Evolutionary conservation across 2,329 filamentous ascomycete genomes (phyloP), one percentile per base, ranked within the genome.

Genomic region (Botrytis aclada): DNA sequence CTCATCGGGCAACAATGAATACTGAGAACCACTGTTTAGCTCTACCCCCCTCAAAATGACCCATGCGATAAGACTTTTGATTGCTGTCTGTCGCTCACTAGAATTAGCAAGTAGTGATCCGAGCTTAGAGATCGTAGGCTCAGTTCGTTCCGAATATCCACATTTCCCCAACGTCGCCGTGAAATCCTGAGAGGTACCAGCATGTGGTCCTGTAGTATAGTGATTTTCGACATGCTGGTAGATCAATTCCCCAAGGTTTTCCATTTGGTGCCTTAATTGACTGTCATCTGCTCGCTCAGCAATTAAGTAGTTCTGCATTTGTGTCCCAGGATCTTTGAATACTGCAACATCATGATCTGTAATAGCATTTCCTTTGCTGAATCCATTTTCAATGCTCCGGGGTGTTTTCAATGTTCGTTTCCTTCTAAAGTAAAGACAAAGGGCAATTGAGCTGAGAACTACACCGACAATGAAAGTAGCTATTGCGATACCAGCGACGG

Each of bases 191-290:
- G 29, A 54, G 5, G 14, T 56, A 39, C 72, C 69, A 25, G 39
- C 29, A 32, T 47, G 61, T 18, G 43, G 6, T 18, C 41, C 6
- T 0, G 75, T 65, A 70, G 83, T 81, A 70, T 84, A 85, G 66
- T 84, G 76, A 69, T 51, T 81, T 71, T 84, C 81, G 60, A 84
- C 81, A 73, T 85, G 84, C 54, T 82, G 80, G 43, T 81, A 78
- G 18, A 85, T 80, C 6, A 84, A 79, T 14, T 80, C 77, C 1
- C 77, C 78, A 3, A 85, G 70, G 0, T 81, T 77, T 6, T 78
- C 75, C 6, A 84, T 73, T 65, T 84, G 82, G 4, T 74, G 63
- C 4, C 75, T 73, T 10, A 84, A 79, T 4, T 82, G 79, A 25
- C 79, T 77, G 72, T 85, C 83, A 0, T 83, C 79, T 1, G 77